Evolutionary conservation across 2,329 filamentous ascomycete species (phyloP).

Genomic region (Venturia effusa): DNA sequence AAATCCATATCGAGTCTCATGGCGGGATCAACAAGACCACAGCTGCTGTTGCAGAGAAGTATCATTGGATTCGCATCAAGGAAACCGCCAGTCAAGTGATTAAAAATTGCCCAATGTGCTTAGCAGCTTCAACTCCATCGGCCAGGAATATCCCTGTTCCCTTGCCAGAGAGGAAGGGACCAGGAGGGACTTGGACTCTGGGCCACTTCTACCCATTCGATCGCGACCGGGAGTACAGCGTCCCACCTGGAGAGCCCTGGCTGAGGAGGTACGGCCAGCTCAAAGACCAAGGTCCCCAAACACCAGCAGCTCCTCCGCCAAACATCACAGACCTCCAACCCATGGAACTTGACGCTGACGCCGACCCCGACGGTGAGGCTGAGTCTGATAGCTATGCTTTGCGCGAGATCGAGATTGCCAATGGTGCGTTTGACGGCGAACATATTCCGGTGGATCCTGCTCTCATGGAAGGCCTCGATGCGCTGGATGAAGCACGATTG

Average conservation of each 20-base stretch:
- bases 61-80: constrained; percentile 97
- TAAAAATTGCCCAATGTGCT: constrained; percentile 75
- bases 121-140: not conserved
- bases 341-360: not conserved
- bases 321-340: not conserved
- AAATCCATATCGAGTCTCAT: constrained; percentile 65
- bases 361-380: not conserved
- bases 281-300: not conserved
- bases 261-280: constrained; percentile 2
- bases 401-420: not conserved
- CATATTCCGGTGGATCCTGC: not conserved
- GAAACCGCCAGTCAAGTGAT: constrained; percentile 94
- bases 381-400: not conserved
- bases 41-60: constrained; percentile 82
- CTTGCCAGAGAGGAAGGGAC: not conserved
- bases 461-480: not conserved
- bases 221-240: constrained; percentile 6
- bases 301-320: not conserved
- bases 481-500: not conserved
- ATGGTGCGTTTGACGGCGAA: not conserved
- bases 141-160: not conserved
- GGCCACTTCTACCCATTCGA: constrained; percentile 3
- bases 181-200: not conserved
- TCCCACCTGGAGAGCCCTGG: constrained; percentile 8
- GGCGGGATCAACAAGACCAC: constrained; percentile 98